phyloP scores from a whole-genome alignment of 148 eudicot genomes.

The Mesembryanthemum crystallinum region DNA sequence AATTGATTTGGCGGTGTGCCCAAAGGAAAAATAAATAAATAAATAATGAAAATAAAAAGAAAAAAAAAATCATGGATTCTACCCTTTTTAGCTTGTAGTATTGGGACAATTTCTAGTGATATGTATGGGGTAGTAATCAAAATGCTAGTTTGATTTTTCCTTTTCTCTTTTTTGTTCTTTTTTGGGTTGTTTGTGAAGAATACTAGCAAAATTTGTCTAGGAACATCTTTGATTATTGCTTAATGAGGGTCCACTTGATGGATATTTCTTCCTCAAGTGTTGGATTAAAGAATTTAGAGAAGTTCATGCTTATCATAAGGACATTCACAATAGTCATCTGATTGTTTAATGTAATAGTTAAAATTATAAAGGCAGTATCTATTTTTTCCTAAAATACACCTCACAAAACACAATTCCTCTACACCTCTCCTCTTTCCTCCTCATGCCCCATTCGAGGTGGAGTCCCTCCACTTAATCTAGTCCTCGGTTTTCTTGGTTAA shows the following conservation, averaged over 20 bases:
- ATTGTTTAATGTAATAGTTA: too few species aligned
- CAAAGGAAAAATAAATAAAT: neutral
- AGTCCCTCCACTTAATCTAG: too few species aligned
- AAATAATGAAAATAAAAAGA: conserved; percentile 10
- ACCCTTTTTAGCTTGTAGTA: conserved; percentile 10
- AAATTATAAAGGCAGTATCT: too few species aligned
- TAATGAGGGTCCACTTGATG: conserved; percentile 5
- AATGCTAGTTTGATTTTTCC: conserved; percentile 5
- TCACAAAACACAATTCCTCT: too few species aligned
- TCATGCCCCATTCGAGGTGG: too few species aligned
- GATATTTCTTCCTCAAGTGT: neutral
- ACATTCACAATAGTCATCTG: too few species aligned
- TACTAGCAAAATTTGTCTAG: neutral
- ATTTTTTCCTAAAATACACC: too few species aligned
- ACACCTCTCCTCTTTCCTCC: too few species aligned
- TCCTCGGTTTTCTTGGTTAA: too few species aligned
- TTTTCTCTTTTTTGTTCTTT: too few species aligned
- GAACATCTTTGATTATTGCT: neutral
- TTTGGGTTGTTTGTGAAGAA: neutral
- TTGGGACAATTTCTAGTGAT: conserved; percentile 3
- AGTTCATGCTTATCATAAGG: too few species aligned
- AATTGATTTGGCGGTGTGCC: conserved; percentile 25
- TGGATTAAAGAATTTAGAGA: neutral
- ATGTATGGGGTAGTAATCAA: conserved; percentile 7
- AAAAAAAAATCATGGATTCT: neutral